Conservation (phyloP, 2,329 filamentous ascomycete genomes). For the Dactylellina drechsleri region DNA sequence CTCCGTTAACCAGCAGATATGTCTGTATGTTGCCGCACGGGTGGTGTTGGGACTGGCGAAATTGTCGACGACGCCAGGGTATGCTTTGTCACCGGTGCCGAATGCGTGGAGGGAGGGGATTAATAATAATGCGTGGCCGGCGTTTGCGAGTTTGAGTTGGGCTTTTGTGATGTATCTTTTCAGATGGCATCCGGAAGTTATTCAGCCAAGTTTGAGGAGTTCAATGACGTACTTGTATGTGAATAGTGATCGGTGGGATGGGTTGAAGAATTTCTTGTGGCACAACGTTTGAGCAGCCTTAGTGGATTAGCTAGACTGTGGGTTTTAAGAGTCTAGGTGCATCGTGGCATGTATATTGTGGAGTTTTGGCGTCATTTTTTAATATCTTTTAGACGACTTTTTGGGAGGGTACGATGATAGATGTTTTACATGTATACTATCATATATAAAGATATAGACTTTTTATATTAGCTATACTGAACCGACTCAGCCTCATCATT, state of each 20-base stretch:
- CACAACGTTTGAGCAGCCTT: constrained; percentile 73
- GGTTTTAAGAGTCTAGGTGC: neutral
- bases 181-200: constrained; percentile 86
- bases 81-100: constrained; percentile 23
- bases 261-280: constrained; percentile 82
- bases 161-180: constrained; percentile 95
- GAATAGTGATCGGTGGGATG: constrained; percentile 90
- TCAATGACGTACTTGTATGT: constrained; percentile 98
- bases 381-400: constrained; percentile 19
- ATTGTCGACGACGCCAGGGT: constrained; percentile 71
- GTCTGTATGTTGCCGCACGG: constrained; percentile 95
- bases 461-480: constrained; percentile 7
- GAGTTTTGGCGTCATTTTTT: constrained; percentile 42
- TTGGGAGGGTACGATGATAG: constrained; percentile 8
- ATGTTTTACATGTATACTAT: constrained; percentile 46
- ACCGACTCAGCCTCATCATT: neutral
- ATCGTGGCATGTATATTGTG: constrained; percentile 27
- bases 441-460: constrained; percentile 30
- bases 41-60: constrained; percentile 86
- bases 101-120: constrained; percentile 44
- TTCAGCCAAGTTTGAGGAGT: constrained; percentile 88
- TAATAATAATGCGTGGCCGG: constrained; percentile 79
- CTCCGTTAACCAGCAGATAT: constrained; percentile 93
- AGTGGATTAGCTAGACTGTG: neutral
- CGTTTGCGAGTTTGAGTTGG: constrained; percentile 91